phyloP scores from a whole-genome alignment of 2,329 filamentous ascomycete genomes.

The Talaromyces marneffei region DNA sequence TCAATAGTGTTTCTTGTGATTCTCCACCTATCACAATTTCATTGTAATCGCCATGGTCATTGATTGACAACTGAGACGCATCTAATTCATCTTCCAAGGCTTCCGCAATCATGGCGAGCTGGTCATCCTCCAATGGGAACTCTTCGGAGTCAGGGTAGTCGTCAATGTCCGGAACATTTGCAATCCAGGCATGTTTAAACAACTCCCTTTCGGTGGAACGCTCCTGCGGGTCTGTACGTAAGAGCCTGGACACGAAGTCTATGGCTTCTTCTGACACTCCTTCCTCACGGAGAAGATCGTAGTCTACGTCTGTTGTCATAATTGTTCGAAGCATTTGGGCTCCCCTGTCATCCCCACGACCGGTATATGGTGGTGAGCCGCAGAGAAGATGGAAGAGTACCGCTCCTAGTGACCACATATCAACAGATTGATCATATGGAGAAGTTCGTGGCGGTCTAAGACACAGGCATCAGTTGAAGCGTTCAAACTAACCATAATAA shows the following conservation, averaged over 20 bases:
- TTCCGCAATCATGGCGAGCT: slow-evolving; percentile 35
- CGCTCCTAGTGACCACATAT: slow-evolving; percentile 93
- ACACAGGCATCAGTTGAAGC: slow-evolving; percentile 8
- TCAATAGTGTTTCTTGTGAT: slow-evolving; percentile 25
- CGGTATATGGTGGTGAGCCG: slow-evolving; percentile 72
- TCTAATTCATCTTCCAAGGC: slow-evolving; percentile 39
- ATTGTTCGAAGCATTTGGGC: slow-evolving; percentile 73
- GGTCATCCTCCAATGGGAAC: slow-evolving; percentile 42
- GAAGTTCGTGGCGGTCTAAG: slow-evolving; percentile 43
- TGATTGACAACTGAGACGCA: slow-evolving; percentile 60
- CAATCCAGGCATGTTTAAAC: slow-evolving; percentile 69
- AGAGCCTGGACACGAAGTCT: slow-evolving; percentile 70
- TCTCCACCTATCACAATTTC: slow-evolving; percentile 14
- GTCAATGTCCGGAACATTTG: slow-evolving; percentile 46
- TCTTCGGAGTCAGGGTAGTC: slow-evolving; percentile 61
- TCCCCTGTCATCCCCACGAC: slow-evolving; percentile 67
- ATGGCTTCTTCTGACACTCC: slow-evolving; percentile 62
- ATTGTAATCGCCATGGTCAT: slow-evolving; percentile 42
- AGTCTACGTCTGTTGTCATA: slow-evolving; percentile 70
- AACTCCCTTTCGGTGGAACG: slow-evolving; percentile 69
- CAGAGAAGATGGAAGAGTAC: slow-evolving; percentile 86
- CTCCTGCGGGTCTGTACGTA: slow-evolving; percentile 71
- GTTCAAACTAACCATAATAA: neutral
- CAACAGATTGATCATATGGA: slow-evolving; percentile 85
- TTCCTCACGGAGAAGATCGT: slow-evolving; percentile 53